Evolutionary conservation across 1,139 yeast genomes (phyloP), one percentile per base, ranked within the genome.

Genomic region (Pneumocystis jirovecii): DNA sequence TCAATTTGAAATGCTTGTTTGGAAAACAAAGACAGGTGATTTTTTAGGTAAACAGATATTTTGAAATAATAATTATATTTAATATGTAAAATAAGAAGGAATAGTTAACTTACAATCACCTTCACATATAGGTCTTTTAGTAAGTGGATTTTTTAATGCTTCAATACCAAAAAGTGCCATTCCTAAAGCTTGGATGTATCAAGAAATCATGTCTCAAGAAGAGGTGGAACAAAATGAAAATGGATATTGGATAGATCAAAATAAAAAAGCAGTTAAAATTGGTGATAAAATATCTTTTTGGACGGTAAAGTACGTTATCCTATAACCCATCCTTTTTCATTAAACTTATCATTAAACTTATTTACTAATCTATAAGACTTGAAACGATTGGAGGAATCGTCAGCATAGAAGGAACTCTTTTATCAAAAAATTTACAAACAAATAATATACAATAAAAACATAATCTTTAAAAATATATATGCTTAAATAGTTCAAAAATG

Each of bases 81-180:
- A 37, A 17, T 44, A 21, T 2, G 5, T n/a, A 5, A 5, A 25
- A 76, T 91, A 42, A 50, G 96, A 91, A 74, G 98, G 98, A 6
- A 82, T 84, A 78, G 82, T 88, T 66, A 89, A 89, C 77, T 84
- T 93, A 82, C 97, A 91, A 78, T 86, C 97, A 1, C 96, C 96
- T 19, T 87, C 96, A 8, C 98, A 93, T 74, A 86, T 95, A 72
- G 97, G 97, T 68, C 79, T 93, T 69, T 81, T 93, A 70, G 81
- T 93, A 65, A 93, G 89, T 74, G 97, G 93, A 76, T 89, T 96
- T 0, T 93, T 93, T 78, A 95, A 93, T 76, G 97, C 97, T 44
- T 85, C 95, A 65, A 89, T 93, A 70, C 89, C 88, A 75, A 85
- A 88, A 74, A 86, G 82, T 73, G 84, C 84, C 71, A 89, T 93